Percentiles rank a stretch among this genome's conserved stretches.
These are phyloP conservation scores for Pouteria glomerata DNA, from an alignment of 148 eudicot genomes.

Conservation along the genomic window DNA sequence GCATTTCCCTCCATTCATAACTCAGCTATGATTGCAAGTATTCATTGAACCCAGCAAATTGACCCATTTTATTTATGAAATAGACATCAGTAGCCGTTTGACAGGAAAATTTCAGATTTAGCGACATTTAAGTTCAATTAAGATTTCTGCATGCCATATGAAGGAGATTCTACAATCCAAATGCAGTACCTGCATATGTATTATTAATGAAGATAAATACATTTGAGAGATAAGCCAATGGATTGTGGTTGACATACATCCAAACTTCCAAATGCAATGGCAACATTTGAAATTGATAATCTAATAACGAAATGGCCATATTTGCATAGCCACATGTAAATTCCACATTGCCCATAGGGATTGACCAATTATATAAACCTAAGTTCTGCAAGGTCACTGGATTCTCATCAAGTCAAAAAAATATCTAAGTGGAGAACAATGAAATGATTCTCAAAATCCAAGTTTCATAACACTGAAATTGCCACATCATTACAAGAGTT, in stretches of 20 bases:
- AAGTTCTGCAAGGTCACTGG: not conserved
- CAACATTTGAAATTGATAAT: not conserved
- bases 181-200: not conserved
- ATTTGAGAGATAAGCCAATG: not conserved
- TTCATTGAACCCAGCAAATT: not conserved
- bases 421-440: not conserved
- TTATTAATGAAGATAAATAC: not conserved
- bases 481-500: not conserved
- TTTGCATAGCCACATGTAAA: not conserved
- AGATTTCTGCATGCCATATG: not conserved
- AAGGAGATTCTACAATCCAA: not conserved
- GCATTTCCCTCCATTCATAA: slow-evolving; percentile 2
- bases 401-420: not conserved
- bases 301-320: not conserved
- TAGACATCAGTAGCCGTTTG: not conserved
- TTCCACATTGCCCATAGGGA: not conserved
- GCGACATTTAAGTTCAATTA: not conserved
- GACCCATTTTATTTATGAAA: not conserved
- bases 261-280: not conserved
- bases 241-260: not conserved
- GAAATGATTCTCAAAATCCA: not conserved
- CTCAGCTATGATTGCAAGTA: not conserved
- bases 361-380: not conserved
- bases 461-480: not conserved
- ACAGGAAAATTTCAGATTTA: not conserved